Conservation (phyloP, 306 rosid genomes). For the Heteromeles arbutifolia region DNA sequence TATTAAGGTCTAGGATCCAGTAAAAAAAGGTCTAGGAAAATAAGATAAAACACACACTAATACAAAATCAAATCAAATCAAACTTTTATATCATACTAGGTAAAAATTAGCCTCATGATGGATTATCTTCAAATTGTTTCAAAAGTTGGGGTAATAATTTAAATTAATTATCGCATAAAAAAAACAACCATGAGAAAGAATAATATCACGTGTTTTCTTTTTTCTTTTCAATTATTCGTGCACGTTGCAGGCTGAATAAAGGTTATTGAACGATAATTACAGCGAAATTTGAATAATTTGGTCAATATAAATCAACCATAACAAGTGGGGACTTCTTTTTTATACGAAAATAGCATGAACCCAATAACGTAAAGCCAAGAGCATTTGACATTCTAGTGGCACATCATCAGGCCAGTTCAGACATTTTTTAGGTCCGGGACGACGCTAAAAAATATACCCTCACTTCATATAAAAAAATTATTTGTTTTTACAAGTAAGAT, state of each 20-base stretch:
- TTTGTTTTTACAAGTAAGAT: too few species aligned
- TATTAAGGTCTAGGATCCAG: not conserved
- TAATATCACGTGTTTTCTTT: not conserved
- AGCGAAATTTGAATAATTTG: not conserved
- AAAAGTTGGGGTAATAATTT: not conserved
- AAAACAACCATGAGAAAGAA: too few species aligned
- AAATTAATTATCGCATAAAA: not conserved
- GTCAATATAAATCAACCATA: not conserved
- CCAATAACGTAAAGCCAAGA: not conserved
- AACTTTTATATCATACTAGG: not conserved
- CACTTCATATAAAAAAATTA: too few species aligned
- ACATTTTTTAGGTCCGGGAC: too few species aligned
- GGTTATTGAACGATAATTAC: not conserved
- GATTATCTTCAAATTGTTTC: not conserved
- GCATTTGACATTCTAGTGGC: not conserved
- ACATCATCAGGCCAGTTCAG: too few species aligned
- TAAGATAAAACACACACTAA: not conserved
- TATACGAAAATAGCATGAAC: not conserved
- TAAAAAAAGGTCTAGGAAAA: not conserved
- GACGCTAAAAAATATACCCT: too few species aligned
- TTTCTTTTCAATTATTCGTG: not conserved
- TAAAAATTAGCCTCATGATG: not conserved
- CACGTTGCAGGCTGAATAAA: not conserved
- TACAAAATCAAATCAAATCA: too few species aligned
- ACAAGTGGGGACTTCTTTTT: not conserved